Evolutionary conservation across 2,329 filamentous ascomycete genomes (phyloP).

Genomic region (Exophiala sideris): DNA sequence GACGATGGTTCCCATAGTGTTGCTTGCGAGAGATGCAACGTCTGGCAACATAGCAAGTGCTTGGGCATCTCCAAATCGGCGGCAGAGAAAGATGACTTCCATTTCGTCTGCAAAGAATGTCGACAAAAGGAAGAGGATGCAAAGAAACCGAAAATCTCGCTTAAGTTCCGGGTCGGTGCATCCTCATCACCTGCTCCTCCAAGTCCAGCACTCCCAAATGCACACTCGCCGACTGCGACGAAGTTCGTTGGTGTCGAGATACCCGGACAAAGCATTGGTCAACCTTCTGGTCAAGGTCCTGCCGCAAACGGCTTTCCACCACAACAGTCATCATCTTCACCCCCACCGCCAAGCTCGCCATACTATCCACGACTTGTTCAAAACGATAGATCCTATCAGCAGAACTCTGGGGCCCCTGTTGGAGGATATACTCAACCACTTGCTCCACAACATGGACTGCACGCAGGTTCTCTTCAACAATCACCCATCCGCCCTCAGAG

Average conservation of each 20-base stretch:
- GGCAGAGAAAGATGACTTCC: slow-evolving; percentile 80
- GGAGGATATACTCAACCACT: background rate
- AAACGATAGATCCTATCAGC: slow-evolving; percentile 28
- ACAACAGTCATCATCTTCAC: slow-evolving; percentile 23
- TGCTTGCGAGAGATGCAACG: slow-evolving; percentile 86
- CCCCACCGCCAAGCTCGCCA: slow-evolving; percentile 5
- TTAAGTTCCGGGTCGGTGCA: slow-evolving; percentile 55
- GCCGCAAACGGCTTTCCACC: slow-evolving; percentile 27
- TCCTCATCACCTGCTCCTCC: slow-evolving; percentile 26
- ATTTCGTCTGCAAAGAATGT: slow-evolving; percentile 80
- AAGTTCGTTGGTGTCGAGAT: slow-evolving; percentile 18
- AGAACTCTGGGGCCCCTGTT: slow-evolving; percentile 30
- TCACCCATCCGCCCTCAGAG: background rate
- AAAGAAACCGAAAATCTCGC: slow-evolving; percentile 58
- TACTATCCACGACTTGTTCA: slow-evolving; percentile 2
- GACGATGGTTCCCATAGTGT: slow-evolving; percentile 94
- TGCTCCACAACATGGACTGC: slow-evolving; percentile 2
- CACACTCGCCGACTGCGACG: slow-evolving; percentile 5
- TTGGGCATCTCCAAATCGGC: slow-evolving; percentile 73
- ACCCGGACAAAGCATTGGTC: slow-evolving; percentile 1
- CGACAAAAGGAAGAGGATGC: slow-evolving; percentile 63
- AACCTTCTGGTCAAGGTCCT: slow-evolving; percentile 2
- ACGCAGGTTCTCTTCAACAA: background rate
- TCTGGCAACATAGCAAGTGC: slow-evolving; percentile 97
- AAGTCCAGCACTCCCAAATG: slow-evolving; percentile 9